Base-by-base conservation (phyloP, 2,329 filamentous ascomycete genomes). In the Diaporthe sp. region DNA sequence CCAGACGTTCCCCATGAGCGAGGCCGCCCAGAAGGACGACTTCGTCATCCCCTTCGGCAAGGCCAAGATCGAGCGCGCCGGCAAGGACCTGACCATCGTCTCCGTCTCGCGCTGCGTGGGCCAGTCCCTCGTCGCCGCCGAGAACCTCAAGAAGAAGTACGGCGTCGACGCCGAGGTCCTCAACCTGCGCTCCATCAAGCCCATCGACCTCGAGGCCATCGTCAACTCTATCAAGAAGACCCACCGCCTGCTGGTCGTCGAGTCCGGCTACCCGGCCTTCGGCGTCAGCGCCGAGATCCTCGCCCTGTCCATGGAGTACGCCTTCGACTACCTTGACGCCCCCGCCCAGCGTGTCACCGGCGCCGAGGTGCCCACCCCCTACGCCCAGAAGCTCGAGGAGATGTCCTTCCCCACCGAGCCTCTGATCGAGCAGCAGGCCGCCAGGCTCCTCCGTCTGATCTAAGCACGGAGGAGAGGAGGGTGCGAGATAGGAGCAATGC, bases 151-250 rank as follows among this genome's bases (percentile, higher is more conserved):
- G 91, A 93, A 95, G 89, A 97, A 98, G 85, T 98, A 98, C 86
- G 97, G 97, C 77, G 92, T 98, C 76, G 96, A 98, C 81, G 94
- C 92, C 73, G 97, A 99, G 88, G 97, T 99, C 79, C 94, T 99
- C 90, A 99, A 99, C 90, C 92, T 99, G 83, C 95, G 97, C 82
- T 98, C 96, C 80, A 88, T 99, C 88, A 99, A 98, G 91, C 97
- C 97, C 58, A 91, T 99, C 79, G 97, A 99, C 82, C 90, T 99
- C 76, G 96, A 98, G 86, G 91, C 95, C 79, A 98, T 99, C 82
- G 90, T 98, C 86, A 95, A 97, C 86, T 98, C 96, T 17, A 93
- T 99, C 84, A 98, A 99, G 94, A 99, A 99, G 93, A 99, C 97
- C 25, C 94, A 94, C 85, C 94, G 94, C 82, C 92, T 99, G 78